These are phyloP conservation scores for Heliamphora pulchella DNA, from an alignment of 179 eudicot genomes.

Conservation along the genomic window DNA sequence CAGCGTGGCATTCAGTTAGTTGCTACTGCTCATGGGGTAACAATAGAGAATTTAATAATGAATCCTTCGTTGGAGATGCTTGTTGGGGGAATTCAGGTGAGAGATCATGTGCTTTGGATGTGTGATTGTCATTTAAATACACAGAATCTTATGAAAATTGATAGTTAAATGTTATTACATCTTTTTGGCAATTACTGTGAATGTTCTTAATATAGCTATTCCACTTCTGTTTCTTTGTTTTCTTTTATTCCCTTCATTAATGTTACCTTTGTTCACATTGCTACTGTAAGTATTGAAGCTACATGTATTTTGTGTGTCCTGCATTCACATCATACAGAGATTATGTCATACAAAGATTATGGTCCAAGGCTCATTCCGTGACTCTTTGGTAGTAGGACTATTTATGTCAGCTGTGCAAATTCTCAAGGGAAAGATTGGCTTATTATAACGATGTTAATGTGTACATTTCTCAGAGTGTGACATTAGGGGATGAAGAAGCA, in stretches of 20 bases:
- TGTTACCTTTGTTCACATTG: background rate
- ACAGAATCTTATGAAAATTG: background rate
- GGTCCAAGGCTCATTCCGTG: background rate
- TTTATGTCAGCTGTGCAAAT: background rate
- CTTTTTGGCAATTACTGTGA: background rate
- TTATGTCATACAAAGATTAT: background rate
- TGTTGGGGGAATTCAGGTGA: slow-evolving; percentile 94
- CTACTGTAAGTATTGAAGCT: background rate
- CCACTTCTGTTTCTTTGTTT: background rate
- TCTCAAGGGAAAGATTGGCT: background rate
- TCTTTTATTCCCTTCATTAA: background rate
- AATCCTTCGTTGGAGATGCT: slow-evolving; percentile 98
- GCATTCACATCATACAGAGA: no score
- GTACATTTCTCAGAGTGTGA: slow-evolving; percentile 63
- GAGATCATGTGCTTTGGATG: background rate
- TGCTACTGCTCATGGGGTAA: slow-evolving; percentile 97
- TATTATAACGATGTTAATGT: background rate
- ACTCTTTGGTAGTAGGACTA: background rate
- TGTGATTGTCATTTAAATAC: background rate
- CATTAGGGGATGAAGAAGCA: slow-evolving; percentile 98
- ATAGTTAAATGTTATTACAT: background rate
- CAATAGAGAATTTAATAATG: slow-evolving; percentile 80
- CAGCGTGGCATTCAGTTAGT: slow-evolving; percentile 98
- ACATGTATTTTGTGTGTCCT: no score
- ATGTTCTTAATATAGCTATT: background rate